A percentile compares a stretch with the other conserved stretches of the same genome.
phyloP scores from a whole-genome alignment of 768 basidiomycete species.

The Xerocomellus dryophilus region DNA sequence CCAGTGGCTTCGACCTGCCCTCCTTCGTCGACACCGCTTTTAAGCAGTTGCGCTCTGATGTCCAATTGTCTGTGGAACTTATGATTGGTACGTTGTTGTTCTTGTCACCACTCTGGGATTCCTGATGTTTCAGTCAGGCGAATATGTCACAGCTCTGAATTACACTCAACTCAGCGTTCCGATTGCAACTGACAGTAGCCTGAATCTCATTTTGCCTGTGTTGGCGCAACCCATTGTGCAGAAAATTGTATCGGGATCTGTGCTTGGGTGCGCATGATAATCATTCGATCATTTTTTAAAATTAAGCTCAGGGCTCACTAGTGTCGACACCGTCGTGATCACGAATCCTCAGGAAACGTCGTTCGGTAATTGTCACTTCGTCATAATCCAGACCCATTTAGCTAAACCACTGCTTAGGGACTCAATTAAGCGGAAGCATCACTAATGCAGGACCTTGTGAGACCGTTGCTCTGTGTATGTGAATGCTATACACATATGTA shows the following conservation, averaged over 20 bases:
- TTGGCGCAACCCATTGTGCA: slow-evolving; percentile 76
- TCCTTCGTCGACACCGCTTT: slow-evolving; percentile 65
- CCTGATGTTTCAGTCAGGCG: slow-evolving; percentile 39
- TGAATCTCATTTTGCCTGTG: slow-evolving; percentile 63
- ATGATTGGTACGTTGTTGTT: slow-evolving; percentile 45
- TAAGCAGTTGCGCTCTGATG: slow-evolving; percentile 58
- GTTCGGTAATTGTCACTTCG: slow-evolving; percentile 42
- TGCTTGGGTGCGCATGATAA: slow-evolving; percentile 44
- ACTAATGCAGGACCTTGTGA: slow-evolving; percentile 70
- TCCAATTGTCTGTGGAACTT: slow-evolving; percentile 52
- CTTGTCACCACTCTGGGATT: background rate
- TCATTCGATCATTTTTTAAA: background rate
- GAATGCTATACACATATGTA: background rate
- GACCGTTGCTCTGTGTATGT: slow-evolving; percentile 20
- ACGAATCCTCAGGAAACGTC: slow-evolving; percentile 51
- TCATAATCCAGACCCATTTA: background rate
- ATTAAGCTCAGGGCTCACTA: slow-evolving; percentile 21
- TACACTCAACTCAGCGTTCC: slow-evolving; percentile 57
- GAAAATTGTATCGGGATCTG: slow-evolving; percentile 57
- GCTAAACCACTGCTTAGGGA: slow-evolving; percentile 33
- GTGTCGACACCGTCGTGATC: slow-evolving; percentile 61
- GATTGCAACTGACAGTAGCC: slow-evolving; percentile 56
- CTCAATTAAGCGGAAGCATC: slow-evolving; percentile 58
- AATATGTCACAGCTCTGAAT: slow-evolving; percentile 60
- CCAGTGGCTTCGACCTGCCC: slow-evolving; percentile 60